Base-by-base conservation (phyloP, 176 grass and related monocot species). In the Pontederia paniculata region DNA sequence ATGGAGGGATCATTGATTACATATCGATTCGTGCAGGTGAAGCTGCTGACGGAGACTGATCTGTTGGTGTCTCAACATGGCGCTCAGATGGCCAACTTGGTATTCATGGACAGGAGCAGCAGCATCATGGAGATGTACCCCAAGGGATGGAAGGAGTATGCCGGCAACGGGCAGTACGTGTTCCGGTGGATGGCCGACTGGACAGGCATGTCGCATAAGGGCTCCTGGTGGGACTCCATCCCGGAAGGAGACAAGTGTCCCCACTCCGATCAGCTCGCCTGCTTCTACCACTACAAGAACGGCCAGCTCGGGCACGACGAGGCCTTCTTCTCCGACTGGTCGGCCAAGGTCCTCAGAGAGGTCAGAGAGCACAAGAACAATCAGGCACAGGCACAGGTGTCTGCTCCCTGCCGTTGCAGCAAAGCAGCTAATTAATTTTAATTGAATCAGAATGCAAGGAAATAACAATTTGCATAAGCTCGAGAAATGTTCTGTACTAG, bases 51-150 rank as follows among this genome's bases (percentile, higher is more conserved):
- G 13, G 63, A 52, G 51, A 43, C 63, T 2, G 63, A 52, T 10
- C 3, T 66, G 9, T 16, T 52, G 9, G 48, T 16, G 8, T 43
- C 63, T 9, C 23, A 46, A 21, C 63, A 66, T 41, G 63, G 63
- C 12, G 63, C 47, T 11, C 63, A 66, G 23, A 21, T 52, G 48
- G 41, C 48, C 9, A 52, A 66, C 48, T 42, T 66, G 63, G 50
- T 51, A 16, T 66, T 66, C 63, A 66, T 66, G 63, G 63, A 66
- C 23, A 66, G 41, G 63, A 51, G 41, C 23, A 52, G 63, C 63
- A 66, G 63, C 63, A 10, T 52, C 4, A 66, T 66, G 63, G 63
- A 66, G 63, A 51, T 52, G 47, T 66, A 31, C 63, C 63, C 63
- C n/a, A 66, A 50, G n/a, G 63, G 63, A 19, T 66, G 63, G 63